A percentile compares a stretch with the other conserved stretches of the same genome.
Conservation (phyloP, 345 rosid species). For the Anastatica hierochuntica region DNA sequence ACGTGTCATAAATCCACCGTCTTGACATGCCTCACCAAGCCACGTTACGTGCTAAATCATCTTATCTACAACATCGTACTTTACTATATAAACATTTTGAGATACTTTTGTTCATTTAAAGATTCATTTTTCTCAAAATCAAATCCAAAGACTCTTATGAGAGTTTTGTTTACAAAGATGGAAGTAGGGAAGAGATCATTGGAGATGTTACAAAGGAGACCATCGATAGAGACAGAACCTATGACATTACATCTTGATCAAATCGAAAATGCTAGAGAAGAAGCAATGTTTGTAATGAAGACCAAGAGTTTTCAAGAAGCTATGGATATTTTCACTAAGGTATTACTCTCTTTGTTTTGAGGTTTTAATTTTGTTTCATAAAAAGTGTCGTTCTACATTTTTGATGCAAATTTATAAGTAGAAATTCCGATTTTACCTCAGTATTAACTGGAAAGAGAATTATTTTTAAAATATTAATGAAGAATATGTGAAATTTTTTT, state of each 20-base stretch:
- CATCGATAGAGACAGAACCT: conserved; percentile 28
- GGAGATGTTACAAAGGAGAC: conserved; percentile 19
- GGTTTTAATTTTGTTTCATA: too few species aligned
- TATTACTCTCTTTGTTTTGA: too few species aligned
- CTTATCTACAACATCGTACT: neutral
- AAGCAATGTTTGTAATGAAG: conserved; percentile 18
- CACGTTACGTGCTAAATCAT: conserved; percentile 18
- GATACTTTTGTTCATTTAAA: neutral
- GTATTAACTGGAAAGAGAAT: too few species aligned
- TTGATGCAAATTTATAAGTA: too few species aligned
- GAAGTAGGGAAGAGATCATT: too few species aligned
- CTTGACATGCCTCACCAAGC: conserved; percentile 6
- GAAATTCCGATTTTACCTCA: too few species aligned
- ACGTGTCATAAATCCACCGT: conserved; percentile 19
- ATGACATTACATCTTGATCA: conserved; percentile 21
- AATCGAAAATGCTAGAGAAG: conserved; percentile 20
- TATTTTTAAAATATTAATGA: too few species aligned
- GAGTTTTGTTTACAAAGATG: too few species aligned
- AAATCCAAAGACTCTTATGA: too few species aligned
- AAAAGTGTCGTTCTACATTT: too few species aligned
- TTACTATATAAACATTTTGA: neutral
- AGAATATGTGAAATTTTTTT: too few species aligned
- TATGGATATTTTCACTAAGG: conserved; percentile 24
- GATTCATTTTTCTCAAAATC: too few species aligned
- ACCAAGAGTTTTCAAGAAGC: conserved; percentile 25